These are phyloP conservation scores for Hortiboletus flavorubellus DNA, from an alignment of 768 basidiomycete genomes.

Conservation along the genomic window DNA sequence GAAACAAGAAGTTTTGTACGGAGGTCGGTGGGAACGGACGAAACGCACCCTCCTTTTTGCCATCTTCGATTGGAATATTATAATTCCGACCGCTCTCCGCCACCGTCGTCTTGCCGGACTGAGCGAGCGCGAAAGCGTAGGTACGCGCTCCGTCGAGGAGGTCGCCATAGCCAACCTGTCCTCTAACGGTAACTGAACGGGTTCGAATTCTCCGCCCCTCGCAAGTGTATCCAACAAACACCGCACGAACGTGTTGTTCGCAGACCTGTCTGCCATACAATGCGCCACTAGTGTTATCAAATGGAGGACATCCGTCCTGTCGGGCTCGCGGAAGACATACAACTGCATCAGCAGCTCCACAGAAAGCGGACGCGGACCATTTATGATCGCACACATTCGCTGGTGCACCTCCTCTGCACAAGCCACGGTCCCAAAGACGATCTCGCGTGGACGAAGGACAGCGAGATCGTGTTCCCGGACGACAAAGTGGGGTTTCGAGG, in stretches of 20 bases:
- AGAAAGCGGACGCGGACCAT: slow-evolving; percentile 40
- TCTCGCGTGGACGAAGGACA: slow-evolving; percentile 35
- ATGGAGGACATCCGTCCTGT: slow-evolving; percentile 37
- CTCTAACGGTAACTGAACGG: slow-evolving; percentile 27
- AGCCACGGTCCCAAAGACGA: slow-evolving; percentile 33
- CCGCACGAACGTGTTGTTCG: slow-evolving; percentile 40
- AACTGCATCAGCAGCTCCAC: slow-evolving; percentile 41
- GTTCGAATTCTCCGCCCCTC: neutral
- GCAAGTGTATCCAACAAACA: slow-evolving; percentile 44
- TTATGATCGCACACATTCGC: slow-evolving; percentile 28
- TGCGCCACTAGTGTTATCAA: slow-evolving; percentile 46
- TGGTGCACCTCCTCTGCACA: slow-evolving; percentile 35
- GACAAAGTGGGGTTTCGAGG: slow-evolving; percentile 32
- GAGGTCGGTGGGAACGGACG: too few relatives aligned
- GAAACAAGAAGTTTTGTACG: neutral
- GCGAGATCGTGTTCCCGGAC: slow-evolving; percentile 38
- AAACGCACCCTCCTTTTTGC: slow-evolving; percentile 36
- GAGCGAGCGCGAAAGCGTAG: slow-evolving; percentile 25
- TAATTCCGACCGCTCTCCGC: slow-evolving; percentile 40
- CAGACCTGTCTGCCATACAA: slow-evolving; percentile 47
- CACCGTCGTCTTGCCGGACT: slow-evolving; percentile 40
- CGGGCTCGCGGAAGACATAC: slow-evolving; percentile 38
- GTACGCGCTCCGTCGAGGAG: slow-evolving; percentile 37
- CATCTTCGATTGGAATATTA: slow-evolving; percentile 33
- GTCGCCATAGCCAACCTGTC: slow-evolving; percentile 41